Base-by-base conservation (phyloP, 805 yeast species). In the Metschnikowia kofuensis region DNA sequence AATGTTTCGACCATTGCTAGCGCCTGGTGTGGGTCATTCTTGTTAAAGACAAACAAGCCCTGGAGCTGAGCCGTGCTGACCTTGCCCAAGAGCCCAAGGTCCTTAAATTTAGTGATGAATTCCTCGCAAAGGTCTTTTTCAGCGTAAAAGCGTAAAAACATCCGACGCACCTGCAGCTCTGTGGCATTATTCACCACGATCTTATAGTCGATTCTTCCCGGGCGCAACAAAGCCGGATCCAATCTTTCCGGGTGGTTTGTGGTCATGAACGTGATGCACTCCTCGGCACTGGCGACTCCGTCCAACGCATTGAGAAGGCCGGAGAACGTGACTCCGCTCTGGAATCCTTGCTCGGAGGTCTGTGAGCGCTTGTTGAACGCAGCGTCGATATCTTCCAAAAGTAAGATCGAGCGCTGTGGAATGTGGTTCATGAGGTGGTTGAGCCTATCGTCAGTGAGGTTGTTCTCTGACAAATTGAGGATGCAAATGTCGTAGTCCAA, bases 201-300 rank as follows among this genome's bases (percentile, higher is more conserved):
- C 68, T 89, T 89, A 66, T 77, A 83, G 64, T 94, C 99, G 31
- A 94, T 85, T 67, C 99, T 78, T 2, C 99, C 99, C 0, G 99
- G 99, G 55, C 99, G 78, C 64, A 94, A 70, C 39, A 94, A 77
- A 0, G 99, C 99, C 1, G 97, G 89, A 61, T 94, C 99, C 35
- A 94, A 73, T 54, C 82, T 82, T 54, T 94, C 98, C 0, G 97
- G 97, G 62, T 94, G 99, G 67, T 94, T 94, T 16, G 99, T 92
- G 16, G 99, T 94, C 99, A 94, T 94, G 67, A 94, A 94, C 0
- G 97, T 92, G 32, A 94, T 77, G 40, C 96, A 86, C 63, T 94
- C 98, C 63, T 94, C 99, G 1, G 97, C 96, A 29, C 96, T 88
- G 3, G 98, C 94, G 14, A 94, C 98, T 41, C 99, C 99, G 66